These are phyloP conservation scores for Lasiodiplodia sp. DNA, from an alignment of 2,329 filamentous ascomycete genomes.

Conservation along the genomic window DNA sequence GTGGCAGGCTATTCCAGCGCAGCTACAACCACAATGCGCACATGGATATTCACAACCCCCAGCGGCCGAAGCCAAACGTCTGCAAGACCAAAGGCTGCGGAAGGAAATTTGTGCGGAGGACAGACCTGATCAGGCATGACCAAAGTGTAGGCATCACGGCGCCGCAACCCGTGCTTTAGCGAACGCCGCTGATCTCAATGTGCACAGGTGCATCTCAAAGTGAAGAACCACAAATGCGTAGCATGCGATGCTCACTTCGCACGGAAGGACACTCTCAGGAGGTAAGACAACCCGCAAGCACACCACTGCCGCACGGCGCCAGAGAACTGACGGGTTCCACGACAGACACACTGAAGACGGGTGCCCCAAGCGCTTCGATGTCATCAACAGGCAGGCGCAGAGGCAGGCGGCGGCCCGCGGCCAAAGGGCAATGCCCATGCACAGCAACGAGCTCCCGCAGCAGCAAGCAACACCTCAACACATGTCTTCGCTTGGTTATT, in stretches of 20 bases:
- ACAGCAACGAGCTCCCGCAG: neutral
- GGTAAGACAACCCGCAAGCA: conserved; percentile 58
- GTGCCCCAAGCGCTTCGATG: conserved; percentile 65
- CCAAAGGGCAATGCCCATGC: conserved; percentile 2
- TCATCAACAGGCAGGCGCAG: conserved; percentile 19
- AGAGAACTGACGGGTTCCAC: conserved; percentile 6
- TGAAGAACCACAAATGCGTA: conserved; percentile 72
- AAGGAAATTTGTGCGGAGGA: conserved; percentile 82
- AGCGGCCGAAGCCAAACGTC: conserved; percentile 72
- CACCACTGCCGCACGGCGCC: conserved; percentile 10
- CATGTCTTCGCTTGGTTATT: conserved; percentile 3
- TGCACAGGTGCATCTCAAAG: conserved; percentile 73
- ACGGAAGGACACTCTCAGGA: conserved; percentile 81
- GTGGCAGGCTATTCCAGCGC: conserved; percentile 80
- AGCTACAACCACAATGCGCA: conserved; percentile 89
- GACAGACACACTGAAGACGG: conserved; percentile 78
- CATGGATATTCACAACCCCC: conserved; percentile 81
- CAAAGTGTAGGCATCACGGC: conserved; percentile 55
- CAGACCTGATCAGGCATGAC: conserved; percentile 70
- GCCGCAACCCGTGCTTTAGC: neutral
- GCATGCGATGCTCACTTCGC: conserved; percentile 77
- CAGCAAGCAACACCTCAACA: neutral
- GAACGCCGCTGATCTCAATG: conserved; percentile 19
- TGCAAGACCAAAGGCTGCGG: conserved; percentile 71
- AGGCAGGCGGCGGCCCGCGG: neutral